These are phyloP conservation scores for Chaetomium strumarium DNA, from an alignment of 2,329 filamentous ascomycete species.

Conservation along the genomic window DNA sequence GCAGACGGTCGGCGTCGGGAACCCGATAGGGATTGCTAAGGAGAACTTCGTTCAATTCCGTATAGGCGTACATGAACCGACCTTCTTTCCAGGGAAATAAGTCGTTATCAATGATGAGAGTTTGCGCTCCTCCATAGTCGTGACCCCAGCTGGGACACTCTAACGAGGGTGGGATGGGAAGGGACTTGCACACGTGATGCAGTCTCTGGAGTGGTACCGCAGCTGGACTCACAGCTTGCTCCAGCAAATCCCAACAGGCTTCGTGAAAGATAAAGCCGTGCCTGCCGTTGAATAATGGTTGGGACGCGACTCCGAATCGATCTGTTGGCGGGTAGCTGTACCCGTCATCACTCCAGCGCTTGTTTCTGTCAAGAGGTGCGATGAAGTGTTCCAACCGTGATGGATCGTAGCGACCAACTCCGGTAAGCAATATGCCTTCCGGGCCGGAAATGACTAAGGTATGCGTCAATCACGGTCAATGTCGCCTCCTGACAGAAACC, in stretches of 20 bases:
- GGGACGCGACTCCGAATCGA: background rate
- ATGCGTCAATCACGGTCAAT: background rate
- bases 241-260: slow-evolving; percentile 5
- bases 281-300: background rate
- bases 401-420: background rate
- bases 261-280: background rate
- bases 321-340: background rate
- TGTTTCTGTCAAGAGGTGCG: background rate
- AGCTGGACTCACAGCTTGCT: background rate
- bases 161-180: background rate
- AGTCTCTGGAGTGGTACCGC: background rate
- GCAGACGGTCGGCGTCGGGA: background rate
- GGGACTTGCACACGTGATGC: background rate
- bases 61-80: background rate
- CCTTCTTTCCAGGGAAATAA: slow-evolving; percentile 1
- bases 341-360: background rate
- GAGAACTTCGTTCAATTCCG: background rate
- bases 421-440: background rate
- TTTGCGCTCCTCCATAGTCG: background rate
- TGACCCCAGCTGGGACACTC: background rate
- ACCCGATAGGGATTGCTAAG: background rate
- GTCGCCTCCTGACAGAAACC: background rate
- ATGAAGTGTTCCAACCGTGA: background rate
- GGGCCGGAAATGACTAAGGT: background rate
- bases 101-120: background rate